phyloP scores from a whole-genome alignment of 2,329 filamentous ascomycete genomes.

The Penicillium griseofulvum region DNA sequence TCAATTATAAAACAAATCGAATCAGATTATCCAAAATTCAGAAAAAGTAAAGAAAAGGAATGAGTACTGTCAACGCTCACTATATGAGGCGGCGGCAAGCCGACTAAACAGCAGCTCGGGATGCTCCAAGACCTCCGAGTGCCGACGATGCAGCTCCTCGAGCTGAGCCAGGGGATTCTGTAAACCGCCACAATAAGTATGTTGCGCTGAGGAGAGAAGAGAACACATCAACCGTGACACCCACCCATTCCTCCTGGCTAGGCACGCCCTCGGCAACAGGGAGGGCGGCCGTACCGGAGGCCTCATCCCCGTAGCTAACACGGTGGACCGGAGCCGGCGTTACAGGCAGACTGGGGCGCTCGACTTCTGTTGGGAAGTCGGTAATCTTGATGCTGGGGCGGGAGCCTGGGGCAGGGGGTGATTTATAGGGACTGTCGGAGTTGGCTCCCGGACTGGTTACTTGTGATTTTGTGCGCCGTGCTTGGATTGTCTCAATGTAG shows the following conservation, averaged over 20 bases:
- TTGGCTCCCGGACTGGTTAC: slow-evolving; percentile 21
- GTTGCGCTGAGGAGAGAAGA: slow-evolving; percentile 43
- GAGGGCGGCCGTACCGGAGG: slow-evolving; percentile 46
- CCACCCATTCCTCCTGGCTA: slow-evolving; percentile 89
- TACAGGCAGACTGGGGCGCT: slow-evolving; percentile 84
- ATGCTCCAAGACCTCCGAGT: slow-evolving; percentile 61
- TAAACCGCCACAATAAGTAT: slow-evolving; percentile 48
- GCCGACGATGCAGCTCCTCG: slow-evolving; percentile 65
- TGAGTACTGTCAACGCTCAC: neutral
- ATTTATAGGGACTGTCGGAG: slow-evolving; percentile 8
- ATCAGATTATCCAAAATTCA: neutral
- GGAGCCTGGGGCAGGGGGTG: slow-evolving; percentile 24
- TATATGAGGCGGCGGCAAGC: slow-evolving; percentile 9
- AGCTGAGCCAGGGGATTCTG: slow-evolving; percentile 70
- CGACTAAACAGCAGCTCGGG: slow-evolving; percentile 25
- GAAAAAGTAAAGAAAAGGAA: neutral
- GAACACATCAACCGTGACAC: slow-evolving; percentile 55
- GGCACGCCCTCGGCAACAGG: slow-evolving; percentile 80
- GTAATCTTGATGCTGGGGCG: slow-evolving; percentile 67
- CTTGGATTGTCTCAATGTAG: slow-evolving; percentile 77
- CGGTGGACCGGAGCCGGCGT: slow-evolving; percentile 77
- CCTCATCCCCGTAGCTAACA: slow-evolving; percentile 49
- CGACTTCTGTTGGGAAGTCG: slow-evolving; percentile 78
- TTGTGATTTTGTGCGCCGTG: slow-evolving; percentile 57
- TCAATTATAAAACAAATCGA: neutral